phyloP scores from a whole-genome alignment of 2,329 filamentous ascomycete species.

The Paracamarosporium sp. region DNA sequence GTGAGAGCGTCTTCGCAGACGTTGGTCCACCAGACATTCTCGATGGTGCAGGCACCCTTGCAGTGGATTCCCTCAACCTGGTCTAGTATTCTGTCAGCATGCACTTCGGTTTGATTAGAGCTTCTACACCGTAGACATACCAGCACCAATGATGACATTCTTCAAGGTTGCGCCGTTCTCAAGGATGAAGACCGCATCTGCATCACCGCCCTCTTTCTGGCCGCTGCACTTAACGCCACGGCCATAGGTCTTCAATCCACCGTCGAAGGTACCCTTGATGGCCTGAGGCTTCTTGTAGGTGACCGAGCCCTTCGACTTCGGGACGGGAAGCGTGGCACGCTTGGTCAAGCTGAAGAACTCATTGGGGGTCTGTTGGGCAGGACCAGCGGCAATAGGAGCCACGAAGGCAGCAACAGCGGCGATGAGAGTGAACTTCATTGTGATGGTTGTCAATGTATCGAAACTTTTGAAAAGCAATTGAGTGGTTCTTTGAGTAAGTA shows the following conservation, averaged over 20 bases:
- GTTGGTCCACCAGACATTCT: slow-evolving; percentile 52
- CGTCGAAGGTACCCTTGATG: slow-evolving; percentile 38
- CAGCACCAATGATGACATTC: slow-evolving; percentile 62
- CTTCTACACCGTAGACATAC: no score
- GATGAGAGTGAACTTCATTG: slow-evolving; percentile 18
- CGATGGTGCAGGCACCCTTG: slow-evolving; percentile 56
- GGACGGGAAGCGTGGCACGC: slow-evolving; percentile 19
- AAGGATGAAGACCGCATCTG: slow-evolving; percentile 61
- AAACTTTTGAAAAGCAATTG: neutral
- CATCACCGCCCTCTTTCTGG: slow-evolving; percentile 53
- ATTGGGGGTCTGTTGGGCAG: slow-evolving; percentile 12
- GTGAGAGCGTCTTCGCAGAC: slow-evolving; percentile 48
- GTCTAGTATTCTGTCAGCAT: slow-evolving; percentile 23
- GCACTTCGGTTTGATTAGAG: no score
- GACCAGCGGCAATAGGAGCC: slow-evolving; percentile 20
- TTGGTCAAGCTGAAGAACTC: slow-evolving; percentile 18
- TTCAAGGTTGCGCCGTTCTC: slow-evolving; percentile 59
- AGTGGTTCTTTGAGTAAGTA: neutral
- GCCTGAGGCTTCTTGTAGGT: slow-evolving; percentile 21
- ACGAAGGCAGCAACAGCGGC: slow-evolving; percentile 15
- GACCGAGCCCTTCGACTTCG: slow-evolving; percentile 21
- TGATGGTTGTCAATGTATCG: neutral
- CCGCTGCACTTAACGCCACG: slow-evolving; percentile 47
- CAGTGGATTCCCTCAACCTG: slow-evolving; percentile 62
- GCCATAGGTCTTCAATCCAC: slow-evolving; percentile 43